These are phyloP conservation scores for Fistulinella prunicolor DNA, from an alignment of 768 basidiomycete genomes.

Conservation along the genomic window DNA sequence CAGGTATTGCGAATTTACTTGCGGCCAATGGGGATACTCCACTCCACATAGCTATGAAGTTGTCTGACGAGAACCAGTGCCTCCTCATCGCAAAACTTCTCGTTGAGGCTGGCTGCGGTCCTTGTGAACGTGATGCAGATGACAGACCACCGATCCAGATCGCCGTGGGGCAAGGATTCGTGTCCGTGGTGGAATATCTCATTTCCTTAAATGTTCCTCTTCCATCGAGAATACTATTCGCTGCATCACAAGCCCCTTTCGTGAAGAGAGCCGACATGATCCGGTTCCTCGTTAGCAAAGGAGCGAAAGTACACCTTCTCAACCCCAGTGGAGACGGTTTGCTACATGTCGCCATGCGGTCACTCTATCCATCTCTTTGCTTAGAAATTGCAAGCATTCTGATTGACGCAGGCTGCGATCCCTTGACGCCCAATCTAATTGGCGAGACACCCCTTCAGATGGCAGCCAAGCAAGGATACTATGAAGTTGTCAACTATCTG, in stretches of 20 bases:
- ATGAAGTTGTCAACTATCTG: not conserved
- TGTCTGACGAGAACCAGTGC: constrained; percentile 3
- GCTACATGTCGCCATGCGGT: not conserved
- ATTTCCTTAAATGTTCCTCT: no score
- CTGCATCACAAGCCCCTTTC: no score
- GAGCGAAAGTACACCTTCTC: not conserved
- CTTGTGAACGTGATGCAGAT: no score
- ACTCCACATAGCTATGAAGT: not conserved
- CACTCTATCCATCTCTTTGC: not conserved
- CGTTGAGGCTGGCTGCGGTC: no score
- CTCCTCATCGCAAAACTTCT: not conserved
- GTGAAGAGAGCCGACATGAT: no score
- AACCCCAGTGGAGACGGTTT: not conserved
- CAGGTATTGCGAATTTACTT: not conserved
- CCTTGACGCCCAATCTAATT: not conserved
- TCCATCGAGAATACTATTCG: no score
- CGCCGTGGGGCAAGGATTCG: no score
- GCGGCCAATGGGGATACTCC: constrained; percentile 9
- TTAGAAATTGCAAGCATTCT: not conserved
- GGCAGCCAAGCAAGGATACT: not conserved
- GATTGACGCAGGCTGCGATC: not conserved
- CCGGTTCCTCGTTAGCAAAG: not conserved
- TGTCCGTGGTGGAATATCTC: no score
- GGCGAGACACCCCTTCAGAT: not conserved
- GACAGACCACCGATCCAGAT: no score